These are phyloP conservation scores for Trypanosoma melophagium DNA, from an alignment of 208 protist genomes.

Conservation along the genomic window DNA sequence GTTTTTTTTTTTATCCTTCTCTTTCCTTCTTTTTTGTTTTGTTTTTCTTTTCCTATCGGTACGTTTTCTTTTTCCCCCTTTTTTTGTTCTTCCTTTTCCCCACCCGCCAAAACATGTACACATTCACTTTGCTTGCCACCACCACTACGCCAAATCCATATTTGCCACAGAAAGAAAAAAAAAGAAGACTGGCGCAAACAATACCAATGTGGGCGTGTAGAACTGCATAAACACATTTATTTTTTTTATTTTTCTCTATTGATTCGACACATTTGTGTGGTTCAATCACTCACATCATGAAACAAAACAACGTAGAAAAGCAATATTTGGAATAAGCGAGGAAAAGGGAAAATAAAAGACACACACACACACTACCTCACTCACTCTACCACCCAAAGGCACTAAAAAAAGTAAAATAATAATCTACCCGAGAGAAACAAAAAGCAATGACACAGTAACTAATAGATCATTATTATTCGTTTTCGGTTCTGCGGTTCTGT, in stretches of 20 bases:
- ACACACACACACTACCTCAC: neutral
- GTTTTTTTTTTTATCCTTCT: neutral
- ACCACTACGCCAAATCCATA: too few species aligned
- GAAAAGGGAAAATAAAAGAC: neutral
- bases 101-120: neutral
- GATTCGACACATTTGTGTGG: too few species aligned
- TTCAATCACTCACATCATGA: too few species aligned
- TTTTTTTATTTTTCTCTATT: conserved; percentile 4
- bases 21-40: neutral
- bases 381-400: too few species aligned
- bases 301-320: too few species aligned
- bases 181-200: neutral
- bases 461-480: too few species aligned
- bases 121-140: too few species aligned
- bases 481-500: too few species aligned
- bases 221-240: conserved; percentile 7
- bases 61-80: neutral
- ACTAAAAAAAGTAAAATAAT: neutral
- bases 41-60: neutral
- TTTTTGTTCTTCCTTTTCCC: neutral
- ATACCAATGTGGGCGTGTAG: conserved; percentile 1
- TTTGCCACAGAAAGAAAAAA: neutral
- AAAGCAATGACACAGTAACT: too few species aligned
- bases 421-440: neutral
- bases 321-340: too few species aligned